Evolutionary conservation across 768 basidiomycete species (phyloP).

Genomic region (Gautieria morchelliformis): DNA sequence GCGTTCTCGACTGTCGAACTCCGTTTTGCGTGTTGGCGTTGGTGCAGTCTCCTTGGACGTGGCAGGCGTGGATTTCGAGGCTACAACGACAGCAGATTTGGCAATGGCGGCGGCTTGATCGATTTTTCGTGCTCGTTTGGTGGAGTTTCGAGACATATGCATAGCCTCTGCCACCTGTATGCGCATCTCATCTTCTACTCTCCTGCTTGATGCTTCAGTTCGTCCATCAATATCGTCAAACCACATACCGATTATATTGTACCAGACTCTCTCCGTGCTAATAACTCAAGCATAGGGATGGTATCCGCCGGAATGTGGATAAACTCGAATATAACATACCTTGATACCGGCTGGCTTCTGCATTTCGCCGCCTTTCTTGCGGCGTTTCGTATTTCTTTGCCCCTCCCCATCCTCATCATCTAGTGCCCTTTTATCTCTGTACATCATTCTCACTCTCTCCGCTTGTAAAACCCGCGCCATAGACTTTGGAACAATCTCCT

Average conservation of each 20-base stretch:
- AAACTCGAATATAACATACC: not conserved
- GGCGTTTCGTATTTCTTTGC: not conserved
- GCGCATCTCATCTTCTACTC: conserved; percentile 66
- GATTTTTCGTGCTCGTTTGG: not conserved
- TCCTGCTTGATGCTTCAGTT: conserved; percentile 28
- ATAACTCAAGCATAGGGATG: conserved; percentile 30
- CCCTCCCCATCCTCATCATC: not conserved
- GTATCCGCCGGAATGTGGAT: not conserved
- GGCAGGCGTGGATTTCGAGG: conserved; percentile 24
- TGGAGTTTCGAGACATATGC: conserved; percentile 4
- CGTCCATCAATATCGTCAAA: not conserved
- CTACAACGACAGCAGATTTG: conserved; percentile 24
- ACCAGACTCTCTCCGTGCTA: conserved; percentile 61
- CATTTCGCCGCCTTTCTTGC: conserved; percentile 1
- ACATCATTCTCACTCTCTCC: conserved; percentile 45
- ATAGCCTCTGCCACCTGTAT: conserved; percentile 6
- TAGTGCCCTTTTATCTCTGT: conserved; percentile 27
- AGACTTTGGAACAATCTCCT: conserved; percentile 64
- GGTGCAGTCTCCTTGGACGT: conserved; percentile 25
- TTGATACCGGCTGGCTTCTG: not conserved
- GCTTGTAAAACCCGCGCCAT: conserved; percentile 58
- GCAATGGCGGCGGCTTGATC: not conserved
- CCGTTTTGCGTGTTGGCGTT: conserved; percentile 13
- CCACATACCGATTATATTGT: conserved; percentile 63
- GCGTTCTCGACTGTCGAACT: conserved; percentile 31